Percentiles rank a stretch among this genome's conserved stretches.
Evolutionary conservation across 2,329 filamentous ascomycete species (phyloP).

Genomic region (Botryosphaeria dothidea): DNA sequence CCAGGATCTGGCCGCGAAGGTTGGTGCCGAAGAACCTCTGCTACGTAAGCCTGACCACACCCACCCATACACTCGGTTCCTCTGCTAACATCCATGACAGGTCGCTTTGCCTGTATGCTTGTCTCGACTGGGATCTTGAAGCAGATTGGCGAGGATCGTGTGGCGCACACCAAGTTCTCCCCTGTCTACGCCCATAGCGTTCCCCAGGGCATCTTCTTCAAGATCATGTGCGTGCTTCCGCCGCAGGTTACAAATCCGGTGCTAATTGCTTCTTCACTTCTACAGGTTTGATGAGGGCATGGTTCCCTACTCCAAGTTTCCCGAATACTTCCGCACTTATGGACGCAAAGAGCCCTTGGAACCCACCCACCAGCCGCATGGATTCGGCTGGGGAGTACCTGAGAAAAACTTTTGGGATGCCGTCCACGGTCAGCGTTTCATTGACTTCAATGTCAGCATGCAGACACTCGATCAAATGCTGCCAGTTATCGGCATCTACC

Average conservation of each 20-base stretch:
- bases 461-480: neutral
- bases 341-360: constrained; percentile 14
- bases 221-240: neutral
- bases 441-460: constrained; percentile 14
- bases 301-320: neutral
- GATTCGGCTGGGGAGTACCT: neutral
- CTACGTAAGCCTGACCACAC: neutral
- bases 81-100: neutral
- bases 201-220: constrained; percentile 12
- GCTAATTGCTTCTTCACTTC: neutral
- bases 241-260: neutral
- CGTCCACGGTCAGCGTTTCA: neutral
- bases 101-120: constrained; percentile 15
- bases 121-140: constrained; percentile 9
- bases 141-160: neutral
- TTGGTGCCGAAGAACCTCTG: constrained; percentile 11
- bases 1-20: neutral
- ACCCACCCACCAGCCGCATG: constrained; percentile 8
- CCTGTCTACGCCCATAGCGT: neutral
- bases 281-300: constrained; percentile 11
- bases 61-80: neutral
- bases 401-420: constrained; percentile 17
- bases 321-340: constrained; percentile 12
- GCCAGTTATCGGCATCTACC: constrained; percentile 12
- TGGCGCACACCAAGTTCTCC: constrained; percentile 16